phyloP scores from a whole-genome alignment of 148 eudicot genomes.

The Bassia scoparia region DNA sequence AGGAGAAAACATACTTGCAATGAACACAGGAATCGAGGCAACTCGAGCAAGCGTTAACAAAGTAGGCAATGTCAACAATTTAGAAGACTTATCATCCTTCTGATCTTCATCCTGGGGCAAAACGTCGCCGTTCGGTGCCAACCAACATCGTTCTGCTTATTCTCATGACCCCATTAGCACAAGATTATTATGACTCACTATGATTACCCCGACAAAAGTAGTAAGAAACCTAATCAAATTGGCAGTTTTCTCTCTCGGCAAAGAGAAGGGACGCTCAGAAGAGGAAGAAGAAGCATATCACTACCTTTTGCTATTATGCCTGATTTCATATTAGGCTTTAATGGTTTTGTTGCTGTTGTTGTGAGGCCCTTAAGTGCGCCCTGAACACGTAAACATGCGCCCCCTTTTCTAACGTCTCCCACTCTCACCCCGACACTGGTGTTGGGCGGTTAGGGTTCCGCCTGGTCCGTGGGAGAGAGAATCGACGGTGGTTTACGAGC shows the following conservation, averaged over 20 bases:
- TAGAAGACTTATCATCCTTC: slow-evolving; percentile 23
- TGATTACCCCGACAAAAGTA: slow-evolving; percentile 1
- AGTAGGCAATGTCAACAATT: slow-evolving; percentile 86
- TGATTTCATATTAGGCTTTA: slow-evolving; percentile 2
- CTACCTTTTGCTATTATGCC: slow-evolving; percentile 13
- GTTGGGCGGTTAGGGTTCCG: not conserved
- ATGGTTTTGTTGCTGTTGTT: slow-evolving; percentile 16
- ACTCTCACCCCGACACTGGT: not conserved
- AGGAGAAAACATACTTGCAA: slow-evolving; percentile 49
- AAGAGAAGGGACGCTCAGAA: slow-evolving; percentile 13
- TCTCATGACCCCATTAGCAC: slow-evolving; percentile 26
- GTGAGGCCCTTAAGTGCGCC: slow-evolving; percentile 34
- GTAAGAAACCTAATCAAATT: not conserved
- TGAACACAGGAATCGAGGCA: slow-evolving; percentile 72
- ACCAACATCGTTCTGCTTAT: slow-evolving; percentile 16
- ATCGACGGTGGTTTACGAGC: slow-evolving; percentile 10
- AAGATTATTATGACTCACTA: slow-evolving; percentile 1
- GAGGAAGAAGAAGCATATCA: slow-evolving; percentile 21
- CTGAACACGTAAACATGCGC: slow-evolving; percentile 30
- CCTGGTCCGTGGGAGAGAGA: not conserved
- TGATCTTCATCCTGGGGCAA: slow-evolving; percentile 7
- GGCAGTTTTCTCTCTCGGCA: slow-evolving; percentile 23
- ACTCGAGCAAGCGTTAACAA: slow-evolving; percentile 84
- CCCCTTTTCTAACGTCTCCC: slow-evolving; percentile 25
- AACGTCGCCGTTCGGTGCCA: slow-evolving; percentile 23